A percentile compares a stretch with the other conserved stretches of the same genome.
Evolutionary conservation across 345 rosid species (phyloP).

Genomic region (Aethionema arabicum): DNA sequence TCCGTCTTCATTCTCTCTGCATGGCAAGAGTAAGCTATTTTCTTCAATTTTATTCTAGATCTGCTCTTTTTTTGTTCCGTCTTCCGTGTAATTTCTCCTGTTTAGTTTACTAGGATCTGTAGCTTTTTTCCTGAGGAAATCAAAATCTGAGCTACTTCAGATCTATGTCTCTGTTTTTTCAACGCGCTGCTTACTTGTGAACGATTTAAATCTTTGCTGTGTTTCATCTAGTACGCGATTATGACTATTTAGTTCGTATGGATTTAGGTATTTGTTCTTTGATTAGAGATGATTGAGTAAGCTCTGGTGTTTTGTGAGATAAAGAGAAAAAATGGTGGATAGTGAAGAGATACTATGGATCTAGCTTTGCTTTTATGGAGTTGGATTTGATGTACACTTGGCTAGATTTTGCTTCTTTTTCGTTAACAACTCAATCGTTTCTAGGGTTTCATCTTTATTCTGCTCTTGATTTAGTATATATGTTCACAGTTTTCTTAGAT

Average conservation of each 20-base stretch:
- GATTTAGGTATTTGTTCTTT: neutral
- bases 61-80: slow-evolving; percentile 14
- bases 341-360: slow-evolving; percentile 11
- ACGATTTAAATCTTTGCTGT: neutral
- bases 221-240: neutral
- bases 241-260: slow-evolving; percentile 7
- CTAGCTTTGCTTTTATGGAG: slow-evolving; percentile 14
- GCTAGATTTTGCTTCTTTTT: neutral
- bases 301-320: slow-evolving; percentile 4
- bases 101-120: slow-evolving; percentile 18
- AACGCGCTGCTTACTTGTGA: neutral
- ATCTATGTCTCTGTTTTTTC: neutral
- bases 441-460: neutral
- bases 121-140: neutral
- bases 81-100: neutral
- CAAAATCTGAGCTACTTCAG: neutral
- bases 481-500: neutral
- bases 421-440: neutral
- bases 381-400: slow-evolving; percentile 13
- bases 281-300: neutral
- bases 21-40: slow-evolving; percentile 58
- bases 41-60: slow-evolving; percentile 24
- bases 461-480: neutral
- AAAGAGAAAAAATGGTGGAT: neutral
- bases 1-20: slow-evolving; percentile 74